Evolutionary conservation across 129 eudicot genomes (phyloP), one percentile per base, ranked within the genome.

Genomic region (Glebionis coronaria): DNA sequence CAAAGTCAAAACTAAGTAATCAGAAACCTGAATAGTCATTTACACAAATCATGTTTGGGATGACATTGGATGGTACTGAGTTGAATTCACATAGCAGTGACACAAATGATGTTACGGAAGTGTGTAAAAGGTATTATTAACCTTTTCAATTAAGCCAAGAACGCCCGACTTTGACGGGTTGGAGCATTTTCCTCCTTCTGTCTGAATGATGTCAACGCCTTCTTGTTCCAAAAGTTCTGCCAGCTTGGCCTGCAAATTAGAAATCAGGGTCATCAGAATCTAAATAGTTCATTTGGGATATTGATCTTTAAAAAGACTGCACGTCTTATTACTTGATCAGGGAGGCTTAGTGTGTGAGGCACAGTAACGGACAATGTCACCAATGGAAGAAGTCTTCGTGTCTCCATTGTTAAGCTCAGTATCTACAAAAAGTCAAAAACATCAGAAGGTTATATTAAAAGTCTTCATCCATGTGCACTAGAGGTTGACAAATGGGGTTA

Each of bases 121-220:
- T 9, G 46, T 10, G 55, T 62, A 21, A 42, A 5, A 21, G 27
- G 65, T 25, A 13, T 44, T 65, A 25, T 45, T 35, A 80, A 92
- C 98, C 96, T 92, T 92, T 79, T 92, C 96, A 11, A 92, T 88
- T 44, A 92, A 76, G 31, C 98, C 98, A 82, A 88, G 95, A 74
- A 88, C 79, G 55, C 98, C 98, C n/a, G 98, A 68, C 70, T 80
- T 86, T 28, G 91, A 81, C 4, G 98, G 96, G 50, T 56, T 81
- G 15, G 98, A 85, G 74, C 84, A 88, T 77, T 92, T 92, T 75
- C 98, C 98, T 29, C 98, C 98, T 80, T 92, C 98, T 1, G 96
- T 92, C 71, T 92, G 96, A 76, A 92, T 88, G 20, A 92, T 79
- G 68, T 92, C 98, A 11, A 70, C 98, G 4, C 98, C 98, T 78